Base-by-base conservation (phyloP, 768 basidiomycete genomes). In the Leccinum rimulosum region DNA sequence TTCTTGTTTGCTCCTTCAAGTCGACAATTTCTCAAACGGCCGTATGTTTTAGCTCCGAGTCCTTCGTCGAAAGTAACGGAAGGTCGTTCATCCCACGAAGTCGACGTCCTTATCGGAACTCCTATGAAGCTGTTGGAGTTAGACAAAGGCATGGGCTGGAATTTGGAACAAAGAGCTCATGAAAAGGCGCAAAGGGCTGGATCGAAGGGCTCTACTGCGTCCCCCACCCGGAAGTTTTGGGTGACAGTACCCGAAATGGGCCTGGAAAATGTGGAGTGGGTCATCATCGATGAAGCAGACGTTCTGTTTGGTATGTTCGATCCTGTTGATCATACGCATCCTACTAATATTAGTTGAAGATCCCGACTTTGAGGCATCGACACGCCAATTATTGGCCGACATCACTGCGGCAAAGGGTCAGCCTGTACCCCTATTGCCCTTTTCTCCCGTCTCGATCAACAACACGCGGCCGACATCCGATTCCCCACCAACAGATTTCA, bases 211-310 rank as follows among this genome's bases (percentile, higher is more conserved):
- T 22, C 22, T 22, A 22, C 22, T 22, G 22, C 22, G 22, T 22
- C 22, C 22, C 22, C 22, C 22, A 22, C 22, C 22, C 22, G 22
- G 22, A 22, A 22, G 22, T 22, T 22, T 22, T 22, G 22, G 22
- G 22, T 22, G 22, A 22, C 22, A 22, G 22, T 22, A 22, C 22
- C 22, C 5, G 79, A 86, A 66, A 80, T 91, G 74, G 80, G 85
- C 2, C 73, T 93, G 25, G 80, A 79, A 54, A 81, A 84, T 51
- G 76, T 95, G 1, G 92, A 96, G 66, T 96, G 93, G 93, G 87
- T 96, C 6, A 79, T 95, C 3, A 77, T 96, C 1, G 95, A 97
- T 61, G 94, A 97, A 68, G 94, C 95, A 0, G 95, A 96, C 69
- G 84, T 97, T 52, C 76, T 96, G 12, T 88, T 96, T 55, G 92